Conservation (phyloP, 495 filamentous ascomycete genomes). For the Aspergillus panamensis region DNA sequence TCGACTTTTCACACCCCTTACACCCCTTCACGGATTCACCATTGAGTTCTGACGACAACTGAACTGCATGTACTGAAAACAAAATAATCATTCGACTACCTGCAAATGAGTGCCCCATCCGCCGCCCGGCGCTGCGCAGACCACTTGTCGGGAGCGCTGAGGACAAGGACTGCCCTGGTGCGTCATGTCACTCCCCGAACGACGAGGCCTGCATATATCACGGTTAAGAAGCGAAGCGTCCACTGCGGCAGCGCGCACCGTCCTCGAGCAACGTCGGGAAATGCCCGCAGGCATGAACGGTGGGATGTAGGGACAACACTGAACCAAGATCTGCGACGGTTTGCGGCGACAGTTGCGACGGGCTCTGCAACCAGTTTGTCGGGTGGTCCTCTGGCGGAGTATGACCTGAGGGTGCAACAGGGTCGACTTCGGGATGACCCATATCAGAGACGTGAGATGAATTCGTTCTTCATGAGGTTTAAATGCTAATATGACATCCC, state of each 20-base stretch:
- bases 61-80: slow-evolving; percentile 6
- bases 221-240: slow-evolving; percentile 14
- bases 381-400: slow-evolving; percentile 78
- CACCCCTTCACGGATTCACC: too few relatives aligned
- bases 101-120: slow-evolving; percentile 34
- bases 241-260: slow-evolving; percentile 6
- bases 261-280: background rate
- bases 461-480: background rate
- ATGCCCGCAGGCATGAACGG: background rate
- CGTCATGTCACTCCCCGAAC: slow-evolving; percentile 23
- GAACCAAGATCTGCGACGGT: slow-evolving; percentile 16
- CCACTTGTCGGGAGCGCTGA: slow-evolving; percentile 32
- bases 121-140: slow-evolving; percentile 35
- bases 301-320: background rate
- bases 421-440: slow-evolving; percentile 79
- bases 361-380: slow-evolving; percentile 15
- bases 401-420: slow-evolving; percentile 70
- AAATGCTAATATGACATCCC: background rate
- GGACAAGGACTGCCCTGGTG: slow-evolving; percentile 21
- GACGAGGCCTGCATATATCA: slow-evolving; percentile 10
- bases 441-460: slow-evolving; percentile 72
- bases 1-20: too few relatives aligned
- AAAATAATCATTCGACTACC: background rate
- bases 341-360: slow-evolving; percentile 16
- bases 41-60: background rate